Percentiles rank a stretch among this genome's conserved stretches.
Conservation (phyloP, 2,329 filamentous ascomycete genomes). For the Pseudogymnoascus sp. region DNA sequence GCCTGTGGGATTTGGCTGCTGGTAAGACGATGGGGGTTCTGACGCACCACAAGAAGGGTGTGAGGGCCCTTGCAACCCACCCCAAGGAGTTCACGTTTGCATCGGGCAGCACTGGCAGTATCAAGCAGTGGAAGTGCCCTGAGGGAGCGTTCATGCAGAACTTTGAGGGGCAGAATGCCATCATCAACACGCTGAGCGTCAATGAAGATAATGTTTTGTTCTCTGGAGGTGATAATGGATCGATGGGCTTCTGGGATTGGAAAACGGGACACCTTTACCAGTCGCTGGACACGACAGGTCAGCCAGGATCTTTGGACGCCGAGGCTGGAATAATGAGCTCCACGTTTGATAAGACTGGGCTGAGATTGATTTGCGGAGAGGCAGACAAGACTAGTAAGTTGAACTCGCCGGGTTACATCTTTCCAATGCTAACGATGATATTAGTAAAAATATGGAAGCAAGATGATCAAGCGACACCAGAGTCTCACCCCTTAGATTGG, state of each 20-base stretch:
- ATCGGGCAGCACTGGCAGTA: slow-evolving; percentile 79
- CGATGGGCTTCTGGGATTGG: slow-evolving; percentile 98
- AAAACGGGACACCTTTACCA: slow-evolving; percentile 93
- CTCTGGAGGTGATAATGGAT: slow-evolving; percentile 90
- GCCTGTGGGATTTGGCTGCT: slow-evolving; percentile 91
- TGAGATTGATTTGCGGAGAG: slow-evolving; percentile 87
- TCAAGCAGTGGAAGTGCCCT: slow-evolving; percentile 99
- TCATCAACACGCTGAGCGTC: slow-evolving; percentile 87
- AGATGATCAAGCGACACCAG: slow-evolving; percentile 81
- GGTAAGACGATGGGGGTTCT: slow-evolving; percentile 93
- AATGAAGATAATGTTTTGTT: slow-evolving; percentile 96
- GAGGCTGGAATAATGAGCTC: slow-evolving; percentile 93
- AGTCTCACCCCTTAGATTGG: slow-evolving; percentile 89
- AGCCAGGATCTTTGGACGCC: slow-evolving; percentile 87
- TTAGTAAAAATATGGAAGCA: slow-evolving; percentile 91
- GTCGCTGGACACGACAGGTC: slow-evolving; percentile 78
- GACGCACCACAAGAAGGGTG: slow-evolving; percentile 97
- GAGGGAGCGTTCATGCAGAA: slow-evolving; percentile 99
- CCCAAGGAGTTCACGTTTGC: slow-evolving; percentile 95
- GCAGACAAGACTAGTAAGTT: slow-evolving; percentile 81
- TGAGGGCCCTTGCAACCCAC: slow-evolving; percentile 74
- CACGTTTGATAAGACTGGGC: slow-evolving; percentile 80
- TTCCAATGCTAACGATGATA: slow-evolving; percentile 23
- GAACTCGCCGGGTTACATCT: not conserved
- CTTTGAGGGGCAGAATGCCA: slow-evolving; percentile 90